These are phyloP conservation scores for Brasenia schreberi DNA, from an alignment of 164 flowering plant genomes.

Conservation along the genomic window DNA sequence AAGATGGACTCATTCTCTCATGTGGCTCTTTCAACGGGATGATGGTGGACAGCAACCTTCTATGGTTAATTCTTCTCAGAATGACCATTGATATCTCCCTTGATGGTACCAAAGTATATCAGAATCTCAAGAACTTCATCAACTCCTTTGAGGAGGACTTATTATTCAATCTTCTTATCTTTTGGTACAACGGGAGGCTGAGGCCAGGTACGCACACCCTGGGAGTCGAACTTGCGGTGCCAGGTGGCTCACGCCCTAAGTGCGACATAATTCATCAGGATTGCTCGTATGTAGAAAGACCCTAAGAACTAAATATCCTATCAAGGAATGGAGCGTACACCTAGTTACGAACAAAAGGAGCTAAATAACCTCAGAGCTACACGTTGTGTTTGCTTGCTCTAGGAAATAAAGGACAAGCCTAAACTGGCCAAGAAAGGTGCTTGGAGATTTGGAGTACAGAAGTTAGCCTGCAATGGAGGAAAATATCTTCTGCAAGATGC, in stretches of 20 bases:
- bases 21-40: conserved; percentile 27
- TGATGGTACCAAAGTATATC: conserved; percentile 17
- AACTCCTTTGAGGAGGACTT: conserved; percentile 13
- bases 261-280: too few relatives aligned
- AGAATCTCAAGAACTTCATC: conserved; percentile 18
- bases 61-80: conserved; percentile 24
- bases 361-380: too few relatives aligned
- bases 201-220: conserved; percentile 13
- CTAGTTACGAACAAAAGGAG: too few relatives aligned
- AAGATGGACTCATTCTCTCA: conserved; percentile 23
- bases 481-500: too few relatives aligned
- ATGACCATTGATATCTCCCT: conserved; percentile 18
- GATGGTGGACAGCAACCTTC: conserved; percentile 29
- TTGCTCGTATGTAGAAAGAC: background rate
- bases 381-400: too few relatives aligned
- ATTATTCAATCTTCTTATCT: conserved; percentile 9
- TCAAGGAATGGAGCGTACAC: background rate
- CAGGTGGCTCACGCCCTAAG: conserved; percentile 3
- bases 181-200: conserved; percentile 9
- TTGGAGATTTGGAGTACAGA: too few relatives aligned
- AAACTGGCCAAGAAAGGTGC: too few relatives aligned
- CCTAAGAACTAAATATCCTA: conserved; percentile 4
- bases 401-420: too few relatives aligned
- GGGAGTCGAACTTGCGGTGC: conserved; percentile 18
- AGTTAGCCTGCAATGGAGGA: too few relatives aligned